Evolutionary conservation across 2,329 filamentous ascomycete genomes (phyloP).

Genomic region (Pseudocercospora macadamiae): DNA sequence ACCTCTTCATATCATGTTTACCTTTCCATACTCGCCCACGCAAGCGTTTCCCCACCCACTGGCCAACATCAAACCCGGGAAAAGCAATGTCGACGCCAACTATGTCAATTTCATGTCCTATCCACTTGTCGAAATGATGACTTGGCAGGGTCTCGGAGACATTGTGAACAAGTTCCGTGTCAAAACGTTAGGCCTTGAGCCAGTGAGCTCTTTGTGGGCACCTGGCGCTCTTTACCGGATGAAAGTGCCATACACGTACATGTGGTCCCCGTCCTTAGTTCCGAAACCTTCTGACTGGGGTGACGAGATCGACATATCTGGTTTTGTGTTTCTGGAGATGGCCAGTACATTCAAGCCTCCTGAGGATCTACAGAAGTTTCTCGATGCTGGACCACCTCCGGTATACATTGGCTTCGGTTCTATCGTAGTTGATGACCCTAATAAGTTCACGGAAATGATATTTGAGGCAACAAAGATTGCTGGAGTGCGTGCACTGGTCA

Average conservation of each 20-base stretch:
- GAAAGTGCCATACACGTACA: slow-evolving; percentile 75
- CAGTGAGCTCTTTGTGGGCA: slow-evolving; percentile 76
- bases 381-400: slow-evolving; percentile 60
- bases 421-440: slow-evolving; percentile 73
- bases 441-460: slow-evolving; percentile 70
- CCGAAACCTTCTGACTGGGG: slow-evolving; percentile 51
- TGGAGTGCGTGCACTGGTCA: slow-evolving; percentile 71
- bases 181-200: slow-evolving; percentile 70
- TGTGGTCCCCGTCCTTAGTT: slow-evolving; percentile 45
- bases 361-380: slow-evolving; percentile 49
- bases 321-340: slow-evolving; percentile 42
- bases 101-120: slow-evolving; percentile 83
- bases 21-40: slow-evolving; percentile 76
- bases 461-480: slow-evolving; percentile 68
- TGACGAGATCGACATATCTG: slow-evolving; percentile 39
- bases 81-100: slow-evolving; percentile 69
- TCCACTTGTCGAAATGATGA: slow-evolving; percentile 77
- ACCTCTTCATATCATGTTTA: slow-evolving; percentile 63
- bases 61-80: slow-evolving; percentile 67
- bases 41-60: slow-evolving; percentile 76
- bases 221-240: slow-evolving; percentile 72
- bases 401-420: slow-evolving; percentile 78
- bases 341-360: slow-evolving; percentile 40
- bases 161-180: slow-evolving; percentile 74
- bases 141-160: slow-evolving; percentile 67